Percentiles rank a stretch among this genome's conserved stretches.
These are phyloP conservation scores for Coprinopsis cinerea DNA, from an alignment of 768 basidiomycete genomes.

Conservation along the genomic window DNA sequence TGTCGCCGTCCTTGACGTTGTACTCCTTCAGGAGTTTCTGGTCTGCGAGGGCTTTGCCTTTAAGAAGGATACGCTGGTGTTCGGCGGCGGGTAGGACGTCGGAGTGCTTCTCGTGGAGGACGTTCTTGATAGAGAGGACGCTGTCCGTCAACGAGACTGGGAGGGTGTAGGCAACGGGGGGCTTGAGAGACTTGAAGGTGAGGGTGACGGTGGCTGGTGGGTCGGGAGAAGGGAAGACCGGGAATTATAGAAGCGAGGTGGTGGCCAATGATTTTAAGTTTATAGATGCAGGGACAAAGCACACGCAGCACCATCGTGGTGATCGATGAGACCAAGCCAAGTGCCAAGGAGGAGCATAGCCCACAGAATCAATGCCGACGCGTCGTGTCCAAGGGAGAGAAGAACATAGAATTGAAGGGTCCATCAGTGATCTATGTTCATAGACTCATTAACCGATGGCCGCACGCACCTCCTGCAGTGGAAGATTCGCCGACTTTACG, in stretches of 20 bases:
- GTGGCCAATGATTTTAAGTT: background rate
- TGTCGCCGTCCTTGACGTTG: slow-evolving; percentile 71
- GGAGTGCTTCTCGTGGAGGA: slow-evolving; percentile 54
- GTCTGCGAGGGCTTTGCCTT: slow-evolving; percentile 92
- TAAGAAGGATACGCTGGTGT: slow-evolving; percentile 80
- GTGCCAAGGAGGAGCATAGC: background rate
- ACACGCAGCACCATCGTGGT: background rate
- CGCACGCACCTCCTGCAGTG: slow-evolving; percentile 18
- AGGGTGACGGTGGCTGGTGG: slow-evolving; percentile 52
- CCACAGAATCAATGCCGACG: background rate
- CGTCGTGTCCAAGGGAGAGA: background rate
- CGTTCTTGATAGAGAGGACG: slow-evolving; percentile 71
- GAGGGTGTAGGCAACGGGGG: slow-evolving; percentile 69
- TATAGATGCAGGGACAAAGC: too few species aligned
- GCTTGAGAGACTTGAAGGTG: slow-evolving; percentile 90
- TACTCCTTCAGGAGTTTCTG: slow-evolving; percentile 89
- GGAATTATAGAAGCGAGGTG: background rate
- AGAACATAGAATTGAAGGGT: background rate
- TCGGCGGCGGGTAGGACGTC: slow-evolving; percentile 67
- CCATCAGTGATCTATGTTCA: too few species aligned
- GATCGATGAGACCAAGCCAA: background rate
- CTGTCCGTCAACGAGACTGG: slow-evolving; percentile 77
- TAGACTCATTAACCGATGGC: background rate
- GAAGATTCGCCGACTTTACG: slow-evolving; percentile 8
- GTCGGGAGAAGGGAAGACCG: background rate